These are phyloP conservation scores for Candida easanensis DNA, from an alignment of 805 yeast species.

Conservation along the genomic window DNA sequence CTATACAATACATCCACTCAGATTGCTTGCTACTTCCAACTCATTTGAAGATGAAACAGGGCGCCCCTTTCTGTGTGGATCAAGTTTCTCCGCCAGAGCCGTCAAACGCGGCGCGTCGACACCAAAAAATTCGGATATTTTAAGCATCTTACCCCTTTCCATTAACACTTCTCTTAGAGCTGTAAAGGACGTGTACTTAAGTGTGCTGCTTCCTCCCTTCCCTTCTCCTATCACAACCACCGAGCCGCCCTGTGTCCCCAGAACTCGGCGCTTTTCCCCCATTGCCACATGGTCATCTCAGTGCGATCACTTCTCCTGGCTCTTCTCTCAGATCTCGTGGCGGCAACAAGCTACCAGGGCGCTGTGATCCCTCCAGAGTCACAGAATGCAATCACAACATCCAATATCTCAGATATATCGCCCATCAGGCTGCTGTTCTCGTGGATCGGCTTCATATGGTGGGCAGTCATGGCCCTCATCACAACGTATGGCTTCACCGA, in stretches of 20 bases:
- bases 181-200: too few relatives aligned
- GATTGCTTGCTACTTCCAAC: too few relatives aligned
- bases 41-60: too few relatives aligned
- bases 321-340: neutral
- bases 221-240: too few relatives aligned
- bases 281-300: neutral
- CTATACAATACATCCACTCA: too few relatives aligned
- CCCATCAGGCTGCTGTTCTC: conserved; percentile 9
- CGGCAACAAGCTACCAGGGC: neutral
- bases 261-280: too few relatives aligned
- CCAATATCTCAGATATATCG: neutral
- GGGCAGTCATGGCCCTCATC: conserved; percentile 21
- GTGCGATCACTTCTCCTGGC: neutral
- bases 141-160: too few relatives aligned
- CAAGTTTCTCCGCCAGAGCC: conserved; percentile 1
- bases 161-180: too few relatives aligned
- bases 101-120: conserved; percentile 1
- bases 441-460: conserved; percentile 25
- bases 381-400: neutral
- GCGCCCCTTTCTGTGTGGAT: neutral
- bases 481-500: conserved; percentile 25
- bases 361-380: neutral
- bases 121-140: conserved; percentile 1
- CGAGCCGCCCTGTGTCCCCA: too few relatives aligned
- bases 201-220: too few relatives aligned